Conservation (phyloP, 225 moss, liverwort and hornwort species). For the Rhytidiadelphus loreus region DNA sequence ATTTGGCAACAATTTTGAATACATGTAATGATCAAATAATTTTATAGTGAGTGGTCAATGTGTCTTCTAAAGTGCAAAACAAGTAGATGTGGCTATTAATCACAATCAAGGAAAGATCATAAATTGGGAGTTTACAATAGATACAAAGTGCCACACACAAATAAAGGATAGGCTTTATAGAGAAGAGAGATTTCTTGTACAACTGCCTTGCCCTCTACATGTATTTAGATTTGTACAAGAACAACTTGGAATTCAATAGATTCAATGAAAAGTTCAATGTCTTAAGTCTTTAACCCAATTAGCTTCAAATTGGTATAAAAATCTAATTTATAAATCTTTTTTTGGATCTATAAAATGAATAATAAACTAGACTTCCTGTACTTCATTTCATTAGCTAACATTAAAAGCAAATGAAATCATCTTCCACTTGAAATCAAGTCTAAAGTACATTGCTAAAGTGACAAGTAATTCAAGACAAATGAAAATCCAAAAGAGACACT, state of each 20-base stretch:
- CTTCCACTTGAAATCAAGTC: background rate
- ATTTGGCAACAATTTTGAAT: background rate
- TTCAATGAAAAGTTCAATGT: background rate
- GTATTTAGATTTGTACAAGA: background rate
- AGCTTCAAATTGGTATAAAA: background rate
- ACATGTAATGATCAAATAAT: background rate
- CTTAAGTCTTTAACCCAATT: background rate
- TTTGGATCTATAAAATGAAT: accelerated
- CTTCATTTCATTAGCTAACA: background rate
- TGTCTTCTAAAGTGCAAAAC: background rate
- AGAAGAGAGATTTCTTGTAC: background rate
- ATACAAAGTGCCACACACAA: background rate
- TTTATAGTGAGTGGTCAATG: background rate
- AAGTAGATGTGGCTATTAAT: background rate
- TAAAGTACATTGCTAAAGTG: background rate
- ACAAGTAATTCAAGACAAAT: background rate
- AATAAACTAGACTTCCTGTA: background rate
- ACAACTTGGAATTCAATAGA: background rate
- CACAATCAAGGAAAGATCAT: background rate
- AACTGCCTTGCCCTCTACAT: background rate
- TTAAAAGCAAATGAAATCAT: background rate
- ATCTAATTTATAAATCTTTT: too few relatives aligned
- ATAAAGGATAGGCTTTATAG: background rate
- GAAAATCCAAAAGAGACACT: background rate
- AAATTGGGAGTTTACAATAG: background rate